Base-by-base conservation (phyloP, 2,329 filamentous ascomycete species). In the Talaromyces amestolkiae region DNA sequence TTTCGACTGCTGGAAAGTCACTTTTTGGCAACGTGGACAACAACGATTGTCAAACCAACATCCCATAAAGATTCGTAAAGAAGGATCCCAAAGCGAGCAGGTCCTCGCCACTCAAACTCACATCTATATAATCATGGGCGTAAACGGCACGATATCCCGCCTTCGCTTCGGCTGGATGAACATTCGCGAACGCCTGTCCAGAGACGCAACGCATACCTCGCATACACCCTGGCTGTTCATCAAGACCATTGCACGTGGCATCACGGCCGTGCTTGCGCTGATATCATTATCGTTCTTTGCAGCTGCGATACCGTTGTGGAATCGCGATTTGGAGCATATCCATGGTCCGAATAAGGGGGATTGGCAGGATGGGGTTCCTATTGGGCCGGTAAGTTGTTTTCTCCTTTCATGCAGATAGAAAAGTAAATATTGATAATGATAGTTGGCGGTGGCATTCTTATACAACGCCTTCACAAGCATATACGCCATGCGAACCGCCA, bases 351-450 rank as follows among this genome's bases (percentile, higher is more conserved):
- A 61, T 45, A 65, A 68, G 47, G 72, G 72, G 7, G 73, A 72
- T 64, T 75, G 73, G 74, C 74, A 75, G 47, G 74, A 76, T 66
- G 71, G 70, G 35, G 66, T 75, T 56, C 68, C 72, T 5, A 69
- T 76, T 60, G 69, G 69, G 7, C 71, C 73, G 41, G 71, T 76
- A 66, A 41, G 65, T 56, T 24, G 24, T n/a, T 39, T 45, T 27
- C 8, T 61, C 17, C 19, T 53, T 27, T 27, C 3, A 6, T 17
- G 10, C n/a, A 49, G 17, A 8, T 2, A 7, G 2, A 31, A 31
- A n/a, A 33, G n/a, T 13, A 3, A 17, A 6, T 35, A 10, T 22
- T 58, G 59, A 58, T 15, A 54, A 11, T 11, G 19, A 19, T 63
- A 72, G 71, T 64, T 72, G 11, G 39, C 65, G 19, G 24, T 69